Evolutionary conservation across 352 stramenopile genomes (phyloP), one percentile per base, ranked within the genome.

Genomic region (Phytophthora nicotianae): DNA sequence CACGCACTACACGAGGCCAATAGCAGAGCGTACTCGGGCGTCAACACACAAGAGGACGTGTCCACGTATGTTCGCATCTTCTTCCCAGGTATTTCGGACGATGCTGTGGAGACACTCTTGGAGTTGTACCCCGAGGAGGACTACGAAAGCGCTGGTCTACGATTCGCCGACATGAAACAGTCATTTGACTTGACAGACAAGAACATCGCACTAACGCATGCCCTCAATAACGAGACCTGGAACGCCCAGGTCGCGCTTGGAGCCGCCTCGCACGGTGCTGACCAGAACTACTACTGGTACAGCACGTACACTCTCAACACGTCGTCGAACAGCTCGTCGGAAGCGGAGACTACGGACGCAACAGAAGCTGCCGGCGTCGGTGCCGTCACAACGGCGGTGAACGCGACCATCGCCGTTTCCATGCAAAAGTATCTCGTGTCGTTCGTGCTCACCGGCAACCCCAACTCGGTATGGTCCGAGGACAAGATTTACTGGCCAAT

Each of bases 391-490:
- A 40, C 47, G 33, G 33, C 58, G 0, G 58, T 72, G 26, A 58
- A 72, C 43, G 51, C 48, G 3, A 68, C 65, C 20, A 53, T 73
- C 27, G 65, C 65, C 16, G 16, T 58, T 17, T 50, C 23, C 42
- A 73, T 73, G 59, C 59, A 73, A 42, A 73, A 73, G 42, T 69
- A 69, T 14, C 48, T 69, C 8, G 4, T 73, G 6, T 69, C 65
- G 0, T 73, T 73, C 8, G 65, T 73, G 20, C 58, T 69, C 24
- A 65, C 59, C 0, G 65, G 59, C 10, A 62, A 69, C 48, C 65
- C 59, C 16, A 73, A 65, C 43, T 40, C 53, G 6, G 40, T 42
- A 20, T 69, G 65, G 65, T 0, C 52, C n/a, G 45, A 65, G 4
- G 59, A 69, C 48, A 73, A 69, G 23, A 53, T 65, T 14, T 73